phyloP scores from a whole-genome alignment of 345 rosid species.

The Dipteronia dyeriana region DNA sequence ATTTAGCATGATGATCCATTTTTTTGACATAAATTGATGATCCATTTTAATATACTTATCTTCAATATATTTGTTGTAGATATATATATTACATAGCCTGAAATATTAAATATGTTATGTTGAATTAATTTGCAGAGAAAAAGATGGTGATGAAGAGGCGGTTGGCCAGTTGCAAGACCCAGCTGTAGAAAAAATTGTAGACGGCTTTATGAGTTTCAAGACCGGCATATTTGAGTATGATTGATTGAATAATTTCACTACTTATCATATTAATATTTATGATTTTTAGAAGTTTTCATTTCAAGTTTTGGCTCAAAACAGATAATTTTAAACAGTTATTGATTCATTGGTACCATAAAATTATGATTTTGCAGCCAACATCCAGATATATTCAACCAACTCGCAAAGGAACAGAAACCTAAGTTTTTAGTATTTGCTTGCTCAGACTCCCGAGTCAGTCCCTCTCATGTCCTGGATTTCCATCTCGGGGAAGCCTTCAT shows the following conservation, averaged over 20 bases:
- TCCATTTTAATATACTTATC: no score
- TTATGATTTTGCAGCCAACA: slow-evolving; percentile 10
- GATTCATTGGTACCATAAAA: neutral
- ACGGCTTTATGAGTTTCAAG: slow-evolving; percentile 27
- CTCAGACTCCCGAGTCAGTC: slow-evolving; percentile 58
- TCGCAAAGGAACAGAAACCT: slow-evolving; percentile 23
- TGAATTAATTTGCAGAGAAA: neutral
- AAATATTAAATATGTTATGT: no score
- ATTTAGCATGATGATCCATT: no score
- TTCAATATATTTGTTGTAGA: no score
- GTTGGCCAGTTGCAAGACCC: neutral
- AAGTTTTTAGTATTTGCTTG: slow-evolving; percentile 40
- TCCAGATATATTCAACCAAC: neutral
- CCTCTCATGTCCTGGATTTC: slow-evolving; percentile 47
- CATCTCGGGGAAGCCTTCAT: slow-evolving; percentile 58
- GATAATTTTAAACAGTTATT: neutral
- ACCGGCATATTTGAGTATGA: slow-evolving; percentile 23
- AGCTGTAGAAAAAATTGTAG: slow-evolving; percentile 6
- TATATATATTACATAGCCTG: no score
- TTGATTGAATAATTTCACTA: no score
- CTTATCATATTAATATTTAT: neutral
- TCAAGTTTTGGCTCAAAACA: neutral
- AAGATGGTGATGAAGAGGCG: slow-evolving; percentile 10
- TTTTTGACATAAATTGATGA: no score
- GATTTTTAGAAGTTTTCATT: neutral